Base-by-base conservation (phyloP, 2,329 filamentous ascomycete species). In the Calonectria pauciramosa region DNA sequence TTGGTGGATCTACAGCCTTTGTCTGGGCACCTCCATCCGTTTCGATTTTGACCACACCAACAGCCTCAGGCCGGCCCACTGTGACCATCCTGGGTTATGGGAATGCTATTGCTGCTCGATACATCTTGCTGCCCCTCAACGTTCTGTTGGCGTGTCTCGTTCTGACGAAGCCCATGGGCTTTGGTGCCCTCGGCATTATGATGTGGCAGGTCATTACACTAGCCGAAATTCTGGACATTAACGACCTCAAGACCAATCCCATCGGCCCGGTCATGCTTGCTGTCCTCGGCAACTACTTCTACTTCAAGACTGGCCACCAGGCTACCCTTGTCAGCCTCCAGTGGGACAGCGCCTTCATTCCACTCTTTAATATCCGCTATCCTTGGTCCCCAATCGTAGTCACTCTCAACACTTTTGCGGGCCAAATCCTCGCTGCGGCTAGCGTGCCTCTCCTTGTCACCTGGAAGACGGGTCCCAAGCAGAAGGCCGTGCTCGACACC, bases 281-380 rank as follows among this genome's bases (percentile, higher is more conserved):
- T 14, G 87, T 99, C n/a, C 91, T 99, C 0, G 97, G 96, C 74
- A 95, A 94, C 81, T 98, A 96, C 85, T 93, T 98, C 87, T 99
- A 93, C 88, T 99, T 99, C 91, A 98, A 98, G 83, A 99, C 97
- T 0, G 97, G 97, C 75, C 97, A 99, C 85, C 96, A 99, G 86
- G 96, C 96, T 16, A 94, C 93, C 0, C 90, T 98, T 30, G 91
- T 93, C 79, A 95, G 93, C 78, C 96, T 99, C 82, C 97, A 99
- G 83, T 99, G 97, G 97, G 97, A 99, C 86, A 91, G 92, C 26
- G 96, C 96, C 4, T 99, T 99, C 86, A 95, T 99, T 78, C 94
- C 96, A 0, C 90, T 99, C 10, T 92, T 93, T 73, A 92, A 91
- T 8, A 91, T 99, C 77, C 91, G 91, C 72, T 98, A 99, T 85